Percentiles rank a stretch among this genome's conserved stretches.
Conservation (phyloP, 139 green algal species). For the Micractinium sp. region DNA sequence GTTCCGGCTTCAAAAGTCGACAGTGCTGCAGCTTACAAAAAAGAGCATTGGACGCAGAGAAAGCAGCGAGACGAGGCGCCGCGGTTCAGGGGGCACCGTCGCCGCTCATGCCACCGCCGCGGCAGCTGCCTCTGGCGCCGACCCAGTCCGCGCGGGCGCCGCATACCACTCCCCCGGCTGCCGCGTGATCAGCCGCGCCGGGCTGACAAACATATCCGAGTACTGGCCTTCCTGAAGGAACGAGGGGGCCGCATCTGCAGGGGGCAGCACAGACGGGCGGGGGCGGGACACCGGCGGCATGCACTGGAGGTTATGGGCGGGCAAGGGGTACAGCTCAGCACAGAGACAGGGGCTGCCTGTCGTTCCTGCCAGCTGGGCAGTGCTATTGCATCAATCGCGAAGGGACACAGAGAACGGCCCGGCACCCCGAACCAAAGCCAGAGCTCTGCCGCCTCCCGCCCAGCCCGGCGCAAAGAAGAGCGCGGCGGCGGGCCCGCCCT, state of each 20-base stretch:
- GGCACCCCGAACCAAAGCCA: too few species aligned
- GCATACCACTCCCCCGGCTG: constrained; percentile 76
- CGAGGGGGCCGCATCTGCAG: constrained; percentile 58
- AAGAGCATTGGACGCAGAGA: background rate
- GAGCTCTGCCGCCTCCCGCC: too few species aligned
- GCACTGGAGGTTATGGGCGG: too few species aligned
- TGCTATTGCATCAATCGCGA: too few species aligned
- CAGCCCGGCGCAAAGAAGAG: too few species aligned
- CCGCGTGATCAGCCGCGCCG: constrained; percentile 76
- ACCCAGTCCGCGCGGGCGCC: background rate
- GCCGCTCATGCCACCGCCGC: constrained; percentile 1
- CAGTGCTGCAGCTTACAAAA: background rate
- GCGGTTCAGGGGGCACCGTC: too few species aligned
- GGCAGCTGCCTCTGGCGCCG: background rate
- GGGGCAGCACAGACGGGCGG: background rate
- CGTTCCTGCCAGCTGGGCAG: too few species aligned
- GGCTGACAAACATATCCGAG: constrained; percentile 80
- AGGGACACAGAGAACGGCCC: too few species aligned
- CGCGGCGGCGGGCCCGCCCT: too few species aligned
- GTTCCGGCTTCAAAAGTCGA: background rate
- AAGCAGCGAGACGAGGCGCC: too few species aligned
- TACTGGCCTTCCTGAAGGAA: constrained; percentile 64
- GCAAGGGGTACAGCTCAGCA: background rate
- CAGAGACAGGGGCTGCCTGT: background rate
- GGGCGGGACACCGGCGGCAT: background rate